A percentile compares a stretch with the other conserved stretches of the same genome.
phyloP scores from a whole-genome alignment of 116 monocot genomes.

The Iris pallida region DNA sequence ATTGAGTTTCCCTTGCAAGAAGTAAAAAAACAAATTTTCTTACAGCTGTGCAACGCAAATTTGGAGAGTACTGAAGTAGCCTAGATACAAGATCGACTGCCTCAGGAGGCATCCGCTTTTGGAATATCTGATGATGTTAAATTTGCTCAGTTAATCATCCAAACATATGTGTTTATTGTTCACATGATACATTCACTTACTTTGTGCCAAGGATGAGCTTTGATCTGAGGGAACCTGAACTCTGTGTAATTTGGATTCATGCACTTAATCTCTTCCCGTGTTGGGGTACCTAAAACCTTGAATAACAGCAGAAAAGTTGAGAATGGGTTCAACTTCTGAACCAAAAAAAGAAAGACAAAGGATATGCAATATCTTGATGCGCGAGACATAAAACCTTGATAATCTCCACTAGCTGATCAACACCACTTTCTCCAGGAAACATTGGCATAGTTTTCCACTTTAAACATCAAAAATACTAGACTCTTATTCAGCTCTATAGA shows the following conservation, averaged over 20 bases:
- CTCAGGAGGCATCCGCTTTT: slow-evolving; percentile 56
- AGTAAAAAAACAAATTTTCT: slow-evolving; percentile 10
- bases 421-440: slow-evolving; percentile 65
- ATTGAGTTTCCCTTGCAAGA: no score
- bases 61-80: slow-evolving; percentile 59
- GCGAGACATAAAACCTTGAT: slow-evolving; percentile 33
- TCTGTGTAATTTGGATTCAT: slow-evolving; percentile 68
- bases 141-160: not conserved
- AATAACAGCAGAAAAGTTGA: not conserved
- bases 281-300: slow-evolving; percentile 61
- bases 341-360: no score
- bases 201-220: slow-evolving; percentile 60
- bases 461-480: slow-evolving; percentile 2
- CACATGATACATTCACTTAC: slow-evolving; percentile 14
- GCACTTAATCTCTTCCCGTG: slow-evolving; percentile 58
- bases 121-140: slow-evolving; percentile 28
- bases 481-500: no score
- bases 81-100: slow-evolving; percentile 62
- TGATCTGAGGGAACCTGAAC: slow-evolving; percentile 61
- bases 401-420: slow-evolving; percentile 65
- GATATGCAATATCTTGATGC: no score
- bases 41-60: slow-evolving; percentile 61
- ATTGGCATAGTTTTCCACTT: slow-evolving; percentile 21
- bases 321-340: no score
- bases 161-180: not conserved